phyloP scores from a whole-genome alignment of 2,329 filamentous ascomycete genomes.

The Endoconidiophora polonica region DNA sequence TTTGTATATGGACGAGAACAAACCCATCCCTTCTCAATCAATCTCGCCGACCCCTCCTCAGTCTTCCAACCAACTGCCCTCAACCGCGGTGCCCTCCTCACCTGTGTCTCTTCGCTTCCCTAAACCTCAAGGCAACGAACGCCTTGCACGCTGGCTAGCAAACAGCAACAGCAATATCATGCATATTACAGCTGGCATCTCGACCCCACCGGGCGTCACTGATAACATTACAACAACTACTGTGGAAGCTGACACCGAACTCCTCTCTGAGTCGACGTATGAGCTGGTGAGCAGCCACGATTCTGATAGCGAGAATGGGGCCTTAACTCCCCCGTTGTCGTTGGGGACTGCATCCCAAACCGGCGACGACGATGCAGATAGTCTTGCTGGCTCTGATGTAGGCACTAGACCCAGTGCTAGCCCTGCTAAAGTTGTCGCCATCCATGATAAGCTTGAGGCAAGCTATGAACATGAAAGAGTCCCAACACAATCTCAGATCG shows the following conservation, averaged over 20 bases:
- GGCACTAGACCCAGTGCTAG: background rate
- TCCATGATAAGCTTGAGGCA: background rate
- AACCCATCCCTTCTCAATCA: background rate
- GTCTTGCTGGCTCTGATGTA: constrained; percentile 24
- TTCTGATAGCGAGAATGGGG: constrained; percentile 34
- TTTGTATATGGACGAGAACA: background rate
- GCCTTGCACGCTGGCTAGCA: constrained; percentile 43
- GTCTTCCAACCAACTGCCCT: constrained; percentile 4
- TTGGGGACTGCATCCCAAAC: constrained; percentile 27
- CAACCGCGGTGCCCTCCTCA: constrained; percentile 18
- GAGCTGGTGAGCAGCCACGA: constrained; percentile 38
- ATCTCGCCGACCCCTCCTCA: background rate
- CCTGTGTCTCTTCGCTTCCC: constrained; percentile 39
- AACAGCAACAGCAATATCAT: constrained; percentile 41
- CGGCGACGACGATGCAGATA: constrained; percentile 26
- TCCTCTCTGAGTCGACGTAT: constrained; percentile 36
- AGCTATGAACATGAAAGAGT: constrained; percentile 8
- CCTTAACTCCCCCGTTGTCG: constrained; percentile 21
- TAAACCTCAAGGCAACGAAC: constrained; percentile 35
- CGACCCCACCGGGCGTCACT: background rate
- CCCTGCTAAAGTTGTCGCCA: background rate
- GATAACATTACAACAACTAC: constrained; percentile 16
- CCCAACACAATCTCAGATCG: constrained; percentile 6
- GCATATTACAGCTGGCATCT: constrained; percentile 16
- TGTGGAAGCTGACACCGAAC: constrained; percentile 23